Evolutionary conservation across 2,329 filamentous ascomycete genomes (phyloP).

Genomic region (Didymosphaeria variabile): DNA sequence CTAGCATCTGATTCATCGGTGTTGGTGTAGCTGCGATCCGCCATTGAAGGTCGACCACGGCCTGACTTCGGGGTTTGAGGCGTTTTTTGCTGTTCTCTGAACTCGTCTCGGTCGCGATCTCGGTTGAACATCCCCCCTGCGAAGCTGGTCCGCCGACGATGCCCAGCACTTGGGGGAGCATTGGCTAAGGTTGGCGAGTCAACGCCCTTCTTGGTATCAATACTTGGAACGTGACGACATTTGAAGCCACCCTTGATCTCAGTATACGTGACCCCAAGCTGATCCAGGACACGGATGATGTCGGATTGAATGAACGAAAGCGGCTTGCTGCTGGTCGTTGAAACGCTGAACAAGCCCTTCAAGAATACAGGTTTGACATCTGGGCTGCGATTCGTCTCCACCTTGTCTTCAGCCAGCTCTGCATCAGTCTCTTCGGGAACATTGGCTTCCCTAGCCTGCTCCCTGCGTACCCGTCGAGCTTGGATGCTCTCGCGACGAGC

Average conservation of each 20-base stretch:
- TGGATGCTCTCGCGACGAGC: slow-evolving; percentile 92
- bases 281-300: slow-evolving; percentile 86
- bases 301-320: slow-evolving; percentile 85
- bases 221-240: slow-evolving; percentile 88
- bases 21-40: slow-evolving; percentile 80
- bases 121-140: slow-evolving; percentile 65
- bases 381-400: slow-evolving; percentile 66
- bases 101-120: slow-evolving; percentile 76
- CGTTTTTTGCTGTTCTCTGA: slow-evolving; percentile 67
- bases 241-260: slow-evolving; percentile 95
- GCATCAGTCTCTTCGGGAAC: slow-evolving; percentile 91
- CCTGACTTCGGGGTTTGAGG: slow-evolving; percentile 60
- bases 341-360: slow-evolving; percentile 96
- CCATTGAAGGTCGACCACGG: slow-evolving; percentile 57
- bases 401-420: slow-evolving; percentile 68
- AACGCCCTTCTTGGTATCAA: slow-evolving; percentile 79
- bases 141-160: slow-evolving; percentile 84
- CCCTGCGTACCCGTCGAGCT: slow-evolving; percentile 77
- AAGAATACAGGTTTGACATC: slow-evolving; percentile 94
- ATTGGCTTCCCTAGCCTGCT: slow-evolving; percentile 76
- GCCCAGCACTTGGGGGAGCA: slow-evolving; percentile 52
- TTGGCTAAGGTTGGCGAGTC: slow-evolving; percentile 58
- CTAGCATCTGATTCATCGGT: slow-evolving; percentile 88
- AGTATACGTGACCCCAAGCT: slow-evolving; percentile 87
- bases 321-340: slow-evolving; percentile 92